Evolutionary conservation across 1,284 basidiomycete genomes (phyloP).

Genomic region (Leccinum insolens): DNA sequence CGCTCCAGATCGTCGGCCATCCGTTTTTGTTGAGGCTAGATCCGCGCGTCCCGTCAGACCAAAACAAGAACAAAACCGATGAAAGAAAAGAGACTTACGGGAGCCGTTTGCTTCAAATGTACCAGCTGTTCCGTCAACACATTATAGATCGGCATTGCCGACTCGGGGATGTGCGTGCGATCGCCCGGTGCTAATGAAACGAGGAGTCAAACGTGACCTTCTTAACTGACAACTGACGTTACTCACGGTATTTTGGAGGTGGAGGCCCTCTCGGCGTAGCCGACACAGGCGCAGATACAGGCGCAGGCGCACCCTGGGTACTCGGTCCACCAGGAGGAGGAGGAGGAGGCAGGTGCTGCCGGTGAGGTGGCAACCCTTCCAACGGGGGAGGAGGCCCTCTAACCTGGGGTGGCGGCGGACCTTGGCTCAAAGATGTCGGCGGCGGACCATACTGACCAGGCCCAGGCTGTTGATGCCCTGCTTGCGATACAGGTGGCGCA

Average conservation of each 20-base stretch:
- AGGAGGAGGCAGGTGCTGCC: slow-evolving; percentile 32
- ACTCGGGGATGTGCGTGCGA: slow-evolving; percentile 85
- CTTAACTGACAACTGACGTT: background rate
- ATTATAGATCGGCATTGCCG: slow-evolving; percentile 67
- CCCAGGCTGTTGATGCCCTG: slow-evolving; percentile 8
- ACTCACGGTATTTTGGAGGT: slow-evolving; percentile 86
- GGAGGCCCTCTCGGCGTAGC: slow-evolving; percentile 44
- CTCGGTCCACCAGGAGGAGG: slow-evolving; percentile 46
- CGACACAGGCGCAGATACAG: slow-evolving; percentile 37
- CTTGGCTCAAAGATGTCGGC: slow-evolving; percentile 20
- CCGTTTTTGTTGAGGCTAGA: slow-evolving; percentile 78
- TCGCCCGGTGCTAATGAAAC: slow-evolving; percentile 77
- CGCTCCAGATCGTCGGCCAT: slow-evolving; percentile 89
- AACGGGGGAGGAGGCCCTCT: slow-evolving; percentile 27
- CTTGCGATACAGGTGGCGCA: slow-evolving; percentile 22
- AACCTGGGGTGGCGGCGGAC: slow-evolving; percentile 19
- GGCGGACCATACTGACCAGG: slow-evolving; percentile 22
- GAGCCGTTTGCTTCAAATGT: slow-evolving; percentile 68
- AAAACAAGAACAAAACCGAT: background rate
- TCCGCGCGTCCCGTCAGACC: slow-evolving; percentile 3
- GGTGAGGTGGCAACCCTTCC: slow-evolving; percentile 24
- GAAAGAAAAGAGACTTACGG: slow-evolving; percentile 51
- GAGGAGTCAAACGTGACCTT: background rate
- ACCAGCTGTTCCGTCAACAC: slow-evolving; percentile 66
- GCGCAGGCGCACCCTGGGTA: slow-evolving; percentile 17